Evolutionary conservation across 768 basidiomycete species (phyloP), one percentile per base, ranked within the genome.

Genomic region (Boletus rubescentipes): DNA sequence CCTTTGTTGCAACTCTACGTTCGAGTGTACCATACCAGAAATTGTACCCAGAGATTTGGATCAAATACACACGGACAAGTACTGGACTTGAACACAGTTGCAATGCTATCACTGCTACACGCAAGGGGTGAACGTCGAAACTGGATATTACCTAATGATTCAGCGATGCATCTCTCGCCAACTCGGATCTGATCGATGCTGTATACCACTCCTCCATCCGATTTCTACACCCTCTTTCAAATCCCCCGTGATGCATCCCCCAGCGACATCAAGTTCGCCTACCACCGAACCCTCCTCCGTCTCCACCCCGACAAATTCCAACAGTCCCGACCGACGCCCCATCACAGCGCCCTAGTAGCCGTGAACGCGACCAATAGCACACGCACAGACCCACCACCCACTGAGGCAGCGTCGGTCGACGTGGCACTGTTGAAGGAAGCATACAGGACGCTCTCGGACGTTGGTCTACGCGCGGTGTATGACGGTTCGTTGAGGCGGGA

Each of bases 371-470:
- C 52, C 30, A 26, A 26, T 26, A 6, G 6, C 26, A 26, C 6
- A 26, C 4, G 26, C 26, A 35, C 49, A 2, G 45, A 49, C 43
- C 53, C 46, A 40, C 32, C 38, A 26, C 37, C 47, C 8, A 6
- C 6, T 26, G 38, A 26, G 15, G 54, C 58, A 26, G 34, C 35
- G 12, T 45, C 55, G 2, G 63, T 59, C 37, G 80, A 85, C 57
- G 79, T 91, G 51, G 77, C 79, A 5, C 59, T 80, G 36, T 73
- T 93, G 46, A 84, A 86, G 60, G 79, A 85, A 45, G 91, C 91
- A 0, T 90, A 87, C 62, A 62, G 59, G 35, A 83, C 80, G 0
- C 80, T 93, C 3, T 81, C 82, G 11, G 72, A 81, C 9, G 69
- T 75, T 0, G 61, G 70, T 16, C 70, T 74, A 10, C 81, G 89